phyloP scores from a whole-genome alignment of 1,139 yeast genomes.

The Suhomyces coccinellae region DNA sequence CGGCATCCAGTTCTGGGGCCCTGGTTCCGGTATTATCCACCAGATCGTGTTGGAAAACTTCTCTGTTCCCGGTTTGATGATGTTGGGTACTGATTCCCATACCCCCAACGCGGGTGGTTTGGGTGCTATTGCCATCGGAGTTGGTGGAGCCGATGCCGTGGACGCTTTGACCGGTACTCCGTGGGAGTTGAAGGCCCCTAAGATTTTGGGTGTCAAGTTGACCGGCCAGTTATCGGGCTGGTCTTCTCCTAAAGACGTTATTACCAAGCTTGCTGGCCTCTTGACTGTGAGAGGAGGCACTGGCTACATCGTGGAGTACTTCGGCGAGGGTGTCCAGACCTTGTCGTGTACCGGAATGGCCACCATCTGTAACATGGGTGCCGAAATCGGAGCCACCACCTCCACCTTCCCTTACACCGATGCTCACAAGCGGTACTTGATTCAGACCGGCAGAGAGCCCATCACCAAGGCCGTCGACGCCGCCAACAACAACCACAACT shows the following conservation, averaged over 20 bases:
- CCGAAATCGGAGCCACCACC: constrained; percentile 98
- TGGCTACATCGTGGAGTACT: constrained; percentile 91
- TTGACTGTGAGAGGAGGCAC: constrained; percentile 97
- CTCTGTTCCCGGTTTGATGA: constrained; percentile 91
- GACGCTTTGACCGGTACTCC: constrained; percentile 97
- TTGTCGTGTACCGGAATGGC: constrained; percentile 98
- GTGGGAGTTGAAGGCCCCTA: constrained; percentile 98
- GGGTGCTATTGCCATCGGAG: constrained; percentile 97
- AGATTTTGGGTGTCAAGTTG: constrained; percentile 84
- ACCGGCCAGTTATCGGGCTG: constrained; percentile 87
- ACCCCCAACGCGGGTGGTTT: constrained; percentile 98
- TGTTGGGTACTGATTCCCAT: constrained; percentile 96
- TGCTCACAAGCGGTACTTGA: constrained; percentile 78
- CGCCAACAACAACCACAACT: constrained; percentile 59
- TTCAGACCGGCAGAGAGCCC: constrained; percentile 78
- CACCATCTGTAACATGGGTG: constrained; percentile 99
- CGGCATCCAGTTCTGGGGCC: constrained; percentile 98
- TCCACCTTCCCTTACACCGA: constrained; percentile 94
- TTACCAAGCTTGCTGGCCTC: constrained; percentile 84
- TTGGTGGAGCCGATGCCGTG: constrained; percentile 98
- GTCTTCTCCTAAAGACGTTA: constrained; percentile 96
- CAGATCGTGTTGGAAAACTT: constrained; percentile 95
- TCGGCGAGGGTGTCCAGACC: constrained; percentile 86
- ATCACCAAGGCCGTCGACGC: constrained; percentile 76
- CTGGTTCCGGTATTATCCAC: constrained; percentile 97